Conservation (phyloP, 129 eudicot genomes). For the Rutidosis leptorrhynchoides region DNA sequence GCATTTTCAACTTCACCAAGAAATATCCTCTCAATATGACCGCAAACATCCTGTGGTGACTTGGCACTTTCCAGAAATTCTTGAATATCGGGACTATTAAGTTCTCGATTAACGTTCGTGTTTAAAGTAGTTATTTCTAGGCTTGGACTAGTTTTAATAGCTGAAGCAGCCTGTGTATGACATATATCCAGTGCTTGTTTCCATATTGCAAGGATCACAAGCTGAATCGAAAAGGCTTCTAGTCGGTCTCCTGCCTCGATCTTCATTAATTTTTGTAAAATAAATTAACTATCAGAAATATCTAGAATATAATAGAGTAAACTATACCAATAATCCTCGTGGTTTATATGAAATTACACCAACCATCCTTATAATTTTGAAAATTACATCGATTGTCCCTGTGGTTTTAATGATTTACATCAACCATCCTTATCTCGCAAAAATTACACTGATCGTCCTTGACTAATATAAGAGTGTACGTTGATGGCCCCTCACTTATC, state of each 20-base stretch:
- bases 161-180: slow-evolving; percentile 89
- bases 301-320: neutral
- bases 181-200: slow-evolving; percentile 92
- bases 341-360: too few relatives aligned
- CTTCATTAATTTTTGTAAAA: slow-evolving; percentile 37
- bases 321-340: too few relatives aligned
- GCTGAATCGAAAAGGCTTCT: slow-evolving; percentile 92
- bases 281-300: slow-evolving; percentile 14
- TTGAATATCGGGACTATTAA: slow-evolving; percentile 38
- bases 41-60: slow-evolving; percentile 47
- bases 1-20: slow-evolving; percentile 80
- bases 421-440: too few relatives aligned
- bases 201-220: slow-evolving; percentile 93
- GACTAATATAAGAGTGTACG: too few relatives aligned
- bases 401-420: too few relatives aligned
- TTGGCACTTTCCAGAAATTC: slow-evolving; percentile 44
- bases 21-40: slow-evolving; percentile 71
- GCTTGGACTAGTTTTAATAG: slow-evolving; percentile 62
- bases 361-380: too few relatives aligned
- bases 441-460: too few relatives aligned
- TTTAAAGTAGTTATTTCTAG: slow-evolving; percentile 38
- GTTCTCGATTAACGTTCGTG: slow-evolving; percentile 32
- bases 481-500: too few relatives aligned
- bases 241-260: slow-evolving; percentile 51
- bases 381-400: too few relatives aligned